A percentile compares a stretch with the other conserved stretches of the same genome.
These are phyloP conservation scores for Corchorus olitorius DNA, from an alignment of 345 rosid genomes.

Conservation along the genomic window DNA sequence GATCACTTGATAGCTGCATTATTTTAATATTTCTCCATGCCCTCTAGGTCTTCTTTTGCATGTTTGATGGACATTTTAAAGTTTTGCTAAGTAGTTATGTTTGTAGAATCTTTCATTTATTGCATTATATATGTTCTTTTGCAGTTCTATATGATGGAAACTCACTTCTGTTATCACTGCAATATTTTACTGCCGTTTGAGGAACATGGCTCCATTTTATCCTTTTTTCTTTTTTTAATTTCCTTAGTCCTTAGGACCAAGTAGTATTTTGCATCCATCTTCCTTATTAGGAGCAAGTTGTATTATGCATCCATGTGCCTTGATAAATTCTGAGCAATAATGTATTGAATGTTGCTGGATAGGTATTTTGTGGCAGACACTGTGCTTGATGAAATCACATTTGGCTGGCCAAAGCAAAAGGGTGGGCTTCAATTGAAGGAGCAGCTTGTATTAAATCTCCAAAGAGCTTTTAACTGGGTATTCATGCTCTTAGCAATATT, in stretches of 20 bases:
- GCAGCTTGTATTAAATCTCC: conserved; percentile 67
- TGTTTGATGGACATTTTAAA: neutral
- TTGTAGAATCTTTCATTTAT: neutral
- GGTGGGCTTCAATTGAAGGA: conserved; percentile 61
- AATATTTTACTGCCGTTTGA: neutral
- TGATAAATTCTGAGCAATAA: neutral
- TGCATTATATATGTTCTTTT: neutral
- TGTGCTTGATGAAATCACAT: conserved; percentile 78
- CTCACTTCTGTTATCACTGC: conserved; percentile 9
- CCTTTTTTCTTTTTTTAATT: too few relatives aligned
- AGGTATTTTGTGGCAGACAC: conserved; percentile 92
- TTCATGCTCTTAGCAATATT: neutral
- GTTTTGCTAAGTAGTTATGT: neutral
- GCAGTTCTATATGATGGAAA: neutral
- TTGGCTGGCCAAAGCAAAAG: conserved; percentile 95
- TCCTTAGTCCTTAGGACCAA: neutral
- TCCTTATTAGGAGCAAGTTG: neutral
- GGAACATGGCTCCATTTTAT: neutral
- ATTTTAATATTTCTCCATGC: neutral
- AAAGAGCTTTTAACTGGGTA: conserved; percentile 91
- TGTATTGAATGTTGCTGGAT: conserved; percentile 15
- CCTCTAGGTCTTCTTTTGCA: neutral
- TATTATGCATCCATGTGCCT: neutral
- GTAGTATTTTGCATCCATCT: neutral
- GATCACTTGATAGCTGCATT: conserved; percentile 1